Base-by-base conservation (phyloP, 2,329 filamentous ascomycete species). In the Chalara sp. region DNA sequence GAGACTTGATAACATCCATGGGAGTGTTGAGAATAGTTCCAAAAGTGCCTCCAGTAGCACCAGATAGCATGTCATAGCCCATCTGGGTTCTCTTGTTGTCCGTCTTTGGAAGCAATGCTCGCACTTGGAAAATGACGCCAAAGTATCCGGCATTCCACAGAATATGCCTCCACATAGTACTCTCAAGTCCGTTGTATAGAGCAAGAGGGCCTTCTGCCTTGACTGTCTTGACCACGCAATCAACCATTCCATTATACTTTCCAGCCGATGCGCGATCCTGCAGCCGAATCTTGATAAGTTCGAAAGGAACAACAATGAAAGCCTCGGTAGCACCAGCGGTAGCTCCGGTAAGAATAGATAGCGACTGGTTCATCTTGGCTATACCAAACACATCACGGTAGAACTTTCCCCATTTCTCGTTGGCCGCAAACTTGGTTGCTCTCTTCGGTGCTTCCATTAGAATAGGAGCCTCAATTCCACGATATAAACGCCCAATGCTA, bases 371-470 rank as follows among this genome's bases (percentile, higher is more conserved):
- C 84, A 95, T 93, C 75, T 96, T 88, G 51, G 81, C 71, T 50
- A 86, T 78, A 59, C 88, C 89, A 67, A 99, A 97, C 47, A 86
- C 68, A 61, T 86, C 86, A 67, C 90, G 87, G 77, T 95, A 99
- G 72, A 96, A 80, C 72, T 90, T 83, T 64, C 93, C 93, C 93
- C 93, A 99, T 69, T 92, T 89, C 69, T 99, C 93, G 73, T 99
- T 99, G 72, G 93, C 93, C 44, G 93, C 92, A 72, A 99, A 99
- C 72, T 99, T 99, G 75, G 89, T 97, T 42, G 92, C 92, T 73
- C 90, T 83, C 81, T 96, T 96, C 71, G 88, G 85, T 51, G 91
- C 91, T 72, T 97, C 92, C 92, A 99, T 99, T 60, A 97, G 80
- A 66, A 99, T 97, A 47, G 93, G 93, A 30, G 93, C 92, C 43